Evolutionary conservation across 306 rosid species (phyloP).

Genomic region (Cicer bijugum): DNA sequence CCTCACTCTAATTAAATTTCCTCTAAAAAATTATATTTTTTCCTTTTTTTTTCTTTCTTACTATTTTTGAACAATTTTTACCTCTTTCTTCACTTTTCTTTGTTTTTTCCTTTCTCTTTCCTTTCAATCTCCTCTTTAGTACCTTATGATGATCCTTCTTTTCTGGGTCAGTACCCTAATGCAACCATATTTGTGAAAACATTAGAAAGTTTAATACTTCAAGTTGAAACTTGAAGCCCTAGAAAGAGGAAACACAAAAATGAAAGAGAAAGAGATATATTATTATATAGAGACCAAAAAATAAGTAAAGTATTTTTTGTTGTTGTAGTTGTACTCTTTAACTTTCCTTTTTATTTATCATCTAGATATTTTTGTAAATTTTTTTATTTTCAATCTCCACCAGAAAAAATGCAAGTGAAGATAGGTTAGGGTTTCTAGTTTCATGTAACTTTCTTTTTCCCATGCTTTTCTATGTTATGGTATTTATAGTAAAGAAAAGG

Average conservation of each 20-base stretch:
- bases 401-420: constrained; percentile 46
- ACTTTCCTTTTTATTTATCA: constrained; percentile 53
- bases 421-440: constrained; percentile 67
- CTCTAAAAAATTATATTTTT: not conserved
- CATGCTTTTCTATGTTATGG: constrained; percentile 42
- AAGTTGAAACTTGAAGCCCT: constrained; percentile 70
- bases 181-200: constrained; percentile 70
- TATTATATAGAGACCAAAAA: constrained; percentile 43
- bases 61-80: constrained; percentile 49
- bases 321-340: constrained; percentile 44
- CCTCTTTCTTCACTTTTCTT: constrained; percentile 33
- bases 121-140: constrained; percentile 40
- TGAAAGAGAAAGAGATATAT: not conserved
- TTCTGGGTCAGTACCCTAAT: constrained; percentile 60
- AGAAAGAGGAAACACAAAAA: constrained; percentile 38
- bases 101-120: constrained; percentile 26
- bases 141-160: constrained; percentile 59
- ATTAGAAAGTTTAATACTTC: constrained; percentile 57
- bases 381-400: constrained; percentile 52
- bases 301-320: constrained; percentile 36
- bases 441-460: constrained; percentile 55
- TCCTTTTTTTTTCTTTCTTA: not conserved
- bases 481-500: not conserved
- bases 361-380: constrained; percentile 23
- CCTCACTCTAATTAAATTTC: not conserved